Percentiles rank a stretch among this genome's conserved stretches.
These are phyloP conservation scores for Cercospora sp. DNA, from an alignment of 2,329 filamentous ascomycete genomes.

Conservation along the genomic window DNA sequence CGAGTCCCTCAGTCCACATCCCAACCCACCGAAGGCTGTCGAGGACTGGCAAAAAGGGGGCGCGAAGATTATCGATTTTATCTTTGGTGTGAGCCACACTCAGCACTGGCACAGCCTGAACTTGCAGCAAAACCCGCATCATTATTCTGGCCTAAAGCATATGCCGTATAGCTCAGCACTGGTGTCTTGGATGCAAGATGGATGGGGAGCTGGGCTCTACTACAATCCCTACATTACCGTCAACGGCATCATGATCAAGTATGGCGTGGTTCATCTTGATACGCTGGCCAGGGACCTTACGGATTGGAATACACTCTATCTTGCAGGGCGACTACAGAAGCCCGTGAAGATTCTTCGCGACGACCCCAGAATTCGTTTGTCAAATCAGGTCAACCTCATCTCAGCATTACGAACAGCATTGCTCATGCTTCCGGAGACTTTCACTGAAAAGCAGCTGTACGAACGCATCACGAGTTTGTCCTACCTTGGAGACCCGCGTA, in stretches of 20 bases:
- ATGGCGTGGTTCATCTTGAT: constrained; percentile 92
- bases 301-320: constrained; percentile 90
- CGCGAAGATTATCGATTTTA: constrained; percentile 98
- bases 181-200: constrained; percentile 82
- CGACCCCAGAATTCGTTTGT: constrained; percentile 85
- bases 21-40: constrained; percentile 77
- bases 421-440: constrained; percentile 77
- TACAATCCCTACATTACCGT: constrained; percentile 95
- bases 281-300: constrained; percentile 83
- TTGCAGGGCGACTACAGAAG: constrained; percentile 95
- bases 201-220: constrained; percentile 89
- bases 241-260: constrained; percentile 95
- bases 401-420: constrained; percentile 88
- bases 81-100: constrained; percentile 90
- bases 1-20: constrained; percentile 67
- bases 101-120: constrained; percentile 98
- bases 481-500: constrained; percentile 94
- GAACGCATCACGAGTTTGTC: constrained; percentile 88
- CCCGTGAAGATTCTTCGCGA: constrained; percentile 97
- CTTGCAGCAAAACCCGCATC: constrained; percentile 79
- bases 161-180: constrained; percentile 72
- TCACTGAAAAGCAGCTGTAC: constrained; percentile 86
- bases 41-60: constrained; percentile 81
- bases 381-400: constrained; percentile 93
- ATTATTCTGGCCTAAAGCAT: constrained; percentile 84